Evolutionary conservation across 805 yeast genomes (phyloP), one percentile per base, ranked within the genome.

Genomic region (Wickerhamiella brachini): DNA sequence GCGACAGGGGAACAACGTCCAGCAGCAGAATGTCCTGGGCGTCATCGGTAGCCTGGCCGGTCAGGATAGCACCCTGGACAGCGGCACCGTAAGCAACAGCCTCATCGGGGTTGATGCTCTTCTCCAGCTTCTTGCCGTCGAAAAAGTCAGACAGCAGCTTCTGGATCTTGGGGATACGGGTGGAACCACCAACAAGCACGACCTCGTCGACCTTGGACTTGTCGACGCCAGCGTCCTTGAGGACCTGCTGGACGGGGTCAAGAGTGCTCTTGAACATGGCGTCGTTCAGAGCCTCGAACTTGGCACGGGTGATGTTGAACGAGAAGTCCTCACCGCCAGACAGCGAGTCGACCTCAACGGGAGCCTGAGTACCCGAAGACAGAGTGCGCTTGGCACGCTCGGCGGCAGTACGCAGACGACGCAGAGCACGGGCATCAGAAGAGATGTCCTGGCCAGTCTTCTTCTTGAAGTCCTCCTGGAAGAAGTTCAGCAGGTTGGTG

Each of bases 31-130:
- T 76, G 71, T 88, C 97, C 77, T 88, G 95, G 56, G 96, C 88
- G 83, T 87, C 86, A 56, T 95, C 81, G 42, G 96, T 87, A 62
- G 90, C 82, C 73, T 88, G 96, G 75, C 97, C 97, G 55, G 95
- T 80, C 68, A 88, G 79, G 68, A 88, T 88, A 61, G 96, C 96
- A 61, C 95, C 96, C 77, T 88, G 97, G 61, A 88, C 96, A 57
- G 96, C 96, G 62, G 97, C 97, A 83, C 97, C 96, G 75, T 88
- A 88, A 66, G 97, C 97, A 72, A 88, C 97, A 66, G 97, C 97
- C 76, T 88, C 97, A 78, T 88, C 97, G 62, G 97, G 96, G 80
- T 88, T 88, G 72, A 88, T 88, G 50, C 95, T 85, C 75, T 81
- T 85, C 78, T 86, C 86, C 73, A 95, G 95, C 75, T 88, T 95